Evolutionary conservation across 805 yeast genomes (phyloP).

Genomic region (Hanseniaspora mollemarum): DNA sequence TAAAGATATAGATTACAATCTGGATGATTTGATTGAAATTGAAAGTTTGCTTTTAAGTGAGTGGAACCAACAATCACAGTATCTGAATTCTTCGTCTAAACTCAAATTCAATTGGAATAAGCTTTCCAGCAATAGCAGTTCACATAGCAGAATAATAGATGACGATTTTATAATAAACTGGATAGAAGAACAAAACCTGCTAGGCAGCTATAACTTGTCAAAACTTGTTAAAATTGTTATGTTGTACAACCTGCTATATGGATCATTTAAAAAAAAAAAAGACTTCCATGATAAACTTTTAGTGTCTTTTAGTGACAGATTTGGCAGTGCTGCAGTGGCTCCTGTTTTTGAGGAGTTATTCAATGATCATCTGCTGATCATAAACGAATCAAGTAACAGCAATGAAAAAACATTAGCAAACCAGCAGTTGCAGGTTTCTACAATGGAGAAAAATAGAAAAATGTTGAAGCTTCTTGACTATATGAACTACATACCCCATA

Average conservation of each 20-base stretch:
- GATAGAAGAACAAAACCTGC: conserved; percentile 12
- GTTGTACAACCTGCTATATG: conserved; percentile 4
- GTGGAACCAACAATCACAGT: conserved; percentile 10
- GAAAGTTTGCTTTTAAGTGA: conserved; percentile 14
- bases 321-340: conserved; percentile 4
- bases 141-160: not conserved
- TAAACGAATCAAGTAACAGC: not conserved
- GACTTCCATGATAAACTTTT: conserved; percentile 1
- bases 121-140: not conserved
- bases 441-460: conserved; percentile 1
- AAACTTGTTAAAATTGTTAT: not conserved
- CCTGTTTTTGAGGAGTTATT: conserved; percentile 5
- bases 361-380: not conserved
- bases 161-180: conserved; percentile 2
- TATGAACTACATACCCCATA: conserved; percentile 9
- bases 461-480: conserved; percentile 3
- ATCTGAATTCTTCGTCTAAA: conserved; percentile 5
- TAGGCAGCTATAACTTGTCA: conserved; percentile 1
- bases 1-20: not conserved
- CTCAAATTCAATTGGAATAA: conserved; percentile 13
- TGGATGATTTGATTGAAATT: conserved; percentile 10
- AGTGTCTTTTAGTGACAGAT: conserved; percentile 13
- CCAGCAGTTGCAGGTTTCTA: not conserved
- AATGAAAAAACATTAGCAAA: not conserved
- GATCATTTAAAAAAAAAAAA: not conserved